Conservation (phyloP, 257 asterid genomes). For the Mitragyna speciosa region DNA sequence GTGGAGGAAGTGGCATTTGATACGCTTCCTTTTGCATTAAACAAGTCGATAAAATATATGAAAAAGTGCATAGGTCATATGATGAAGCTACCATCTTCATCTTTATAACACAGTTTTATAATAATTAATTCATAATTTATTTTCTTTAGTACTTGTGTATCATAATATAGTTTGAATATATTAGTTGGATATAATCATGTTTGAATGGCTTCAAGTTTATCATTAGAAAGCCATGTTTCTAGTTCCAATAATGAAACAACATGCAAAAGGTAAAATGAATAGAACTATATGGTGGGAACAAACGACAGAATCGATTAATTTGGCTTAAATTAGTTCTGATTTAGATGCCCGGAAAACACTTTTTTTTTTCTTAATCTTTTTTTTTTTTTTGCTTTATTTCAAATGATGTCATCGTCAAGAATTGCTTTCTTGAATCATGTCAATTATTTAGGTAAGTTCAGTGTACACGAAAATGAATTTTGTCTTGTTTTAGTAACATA, state of each 20-base stretch:
- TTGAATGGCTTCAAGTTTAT: not conserved
- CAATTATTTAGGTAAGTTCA: not conserved
- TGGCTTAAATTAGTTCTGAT: too few species aligned
- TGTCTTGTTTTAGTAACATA: too few species aligned
- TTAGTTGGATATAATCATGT: not conserved
- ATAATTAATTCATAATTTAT: not conserved
- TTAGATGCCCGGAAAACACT: not conserved
- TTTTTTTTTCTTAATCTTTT: too few species aligned
- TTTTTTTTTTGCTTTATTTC: too few species aligned
- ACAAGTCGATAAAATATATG: not conserved
- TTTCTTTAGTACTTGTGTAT: not conserved
- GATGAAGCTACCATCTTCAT: slow-evolving; percentile 12
- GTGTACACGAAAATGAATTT: not conserved
- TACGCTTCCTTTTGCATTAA: slow-evolving; percentile 7
- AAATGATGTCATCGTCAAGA: too few species aligned
- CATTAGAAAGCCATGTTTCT: not conserved
- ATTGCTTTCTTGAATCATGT: not conserved
- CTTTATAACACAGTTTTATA: not conserved
- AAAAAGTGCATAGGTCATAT: slow-evolving; percentile 12
- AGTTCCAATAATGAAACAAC: not conserved
- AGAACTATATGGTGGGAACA: not conserved
- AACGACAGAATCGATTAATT: not conserved
- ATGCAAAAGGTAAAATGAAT: not conserved
- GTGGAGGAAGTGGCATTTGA: slow-evolving; percentile 16
- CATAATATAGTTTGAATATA: not conserved